Evolutionary conservation across 1,284 basidiomycete genomes (phyloP).

Genomic region (Spongispora temasekensis): DNA sequence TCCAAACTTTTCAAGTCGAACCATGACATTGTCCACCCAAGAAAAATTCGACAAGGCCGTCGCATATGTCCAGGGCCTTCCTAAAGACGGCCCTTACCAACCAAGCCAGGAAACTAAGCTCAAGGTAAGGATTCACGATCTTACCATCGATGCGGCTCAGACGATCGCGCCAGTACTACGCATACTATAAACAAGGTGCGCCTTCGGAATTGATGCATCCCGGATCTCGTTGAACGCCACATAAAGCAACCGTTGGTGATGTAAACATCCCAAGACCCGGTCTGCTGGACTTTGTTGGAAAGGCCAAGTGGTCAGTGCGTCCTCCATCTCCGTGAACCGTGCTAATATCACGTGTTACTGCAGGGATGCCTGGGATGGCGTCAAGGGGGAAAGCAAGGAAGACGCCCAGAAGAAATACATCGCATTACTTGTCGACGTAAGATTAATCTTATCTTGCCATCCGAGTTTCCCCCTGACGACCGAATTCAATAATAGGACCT

Average conservation of each 20-base stretch:
- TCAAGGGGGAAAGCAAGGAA: conserved; percentile 73
- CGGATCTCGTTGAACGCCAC: conserved; percentile 1
- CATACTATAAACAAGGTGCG: conserved; percentile 86
- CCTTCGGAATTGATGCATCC: not conserved
- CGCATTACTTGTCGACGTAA: conserved; percentile 67
- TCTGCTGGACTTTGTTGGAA: conserved; percentile 77
- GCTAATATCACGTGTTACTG: conserved; percentile 7
- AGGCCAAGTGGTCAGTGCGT: conserved; percentile 74
- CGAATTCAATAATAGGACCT: conserved; percentile 31
- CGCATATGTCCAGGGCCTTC: conserved; percentile 66
- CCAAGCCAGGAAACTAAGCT: conserved; percentile 79
- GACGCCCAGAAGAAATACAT: conserved; percentile 76
- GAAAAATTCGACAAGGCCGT: conserved; percentile 82
- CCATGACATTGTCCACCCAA: conserved; percentile 49
- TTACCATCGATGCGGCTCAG: conserved; percentile 12
- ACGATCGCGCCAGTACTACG: conserved; percentile 77
- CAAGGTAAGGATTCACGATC: conserved; percentile 49
- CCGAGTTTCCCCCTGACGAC: not conserved
- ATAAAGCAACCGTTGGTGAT: conserved; percentile 76
- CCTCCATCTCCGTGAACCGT: conserved; percentile 3
- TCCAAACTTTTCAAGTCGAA: conserved; percentile 1
- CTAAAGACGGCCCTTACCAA: conserved; percentile 78
- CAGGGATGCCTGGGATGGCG: conserved; percentile 84
- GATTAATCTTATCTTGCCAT: conserved; percentile 25
- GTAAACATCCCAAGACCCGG: conserved; percentile 66